Evolutionary conservation across 495 filamentous ascomycete genomes (phyloP).

Genomic region (Aspergillus biplanus): DNA sequence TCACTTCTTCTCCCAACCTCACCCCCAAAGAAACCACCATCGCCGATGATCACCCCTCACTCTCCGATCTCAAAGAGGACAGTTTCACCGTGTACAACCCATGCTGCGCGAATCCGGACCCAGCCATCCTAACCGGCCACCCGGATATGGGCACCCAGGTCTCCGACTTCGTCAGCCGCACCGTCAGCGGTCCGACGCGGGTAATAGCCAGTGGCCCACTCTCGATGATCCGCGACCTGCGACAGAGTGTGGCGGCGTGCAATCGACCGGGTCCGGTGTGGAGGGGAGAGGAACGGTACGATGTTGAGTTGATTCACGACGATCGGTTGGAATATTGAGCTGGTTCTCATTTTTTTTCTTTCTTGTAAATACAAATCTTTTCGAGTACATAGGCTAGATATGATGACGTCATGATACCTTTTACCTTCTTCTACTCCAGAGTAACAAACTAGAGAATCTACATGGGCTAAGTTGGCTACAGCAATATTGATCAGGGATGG

Average conservation of each 20-base stretch:
- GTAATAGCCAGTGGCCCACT: conserved; percentile 66
- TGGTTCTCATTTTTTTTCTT: neutral
- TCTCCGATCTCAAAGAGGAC: conserved; percentile 11
- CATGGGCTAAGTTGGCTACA: too few species aligned
- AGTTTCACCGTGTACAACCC: conserved; percentile 16
- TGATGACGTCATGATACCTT: too few species aligned
- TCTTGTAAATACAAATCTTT: neutral
- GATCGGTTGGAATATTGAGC: conserved; percentile 36
- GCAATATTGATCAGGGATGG: too few species aligned
- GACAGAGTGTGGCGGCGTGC: conserved; percentile 54
- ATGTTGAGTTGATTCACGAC: conserved; percentile 62
- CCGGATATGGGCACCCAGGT: conserved; percentile 34
- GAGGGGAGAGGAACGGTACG: conserved; percentile 56
- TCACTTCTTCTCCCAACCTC: neutral
- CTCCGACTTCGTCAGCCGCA: conserved; percentile 32
- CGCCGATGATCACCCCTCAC: neutral
- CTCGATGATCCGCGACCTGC: conserved; percentile 60
- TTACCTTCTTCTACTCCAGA: too few species aligned
- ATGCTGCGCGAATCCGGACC: neutral
- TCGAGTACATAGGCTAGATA: too few species aligned
- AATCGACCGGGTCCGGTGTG: conserved; percentile 56
- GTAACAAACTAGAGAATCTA: too few species aligned
- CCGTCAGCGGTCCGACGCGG: conserved; percentile 46
- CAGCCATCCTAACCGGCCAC: conserved; percentile 17
- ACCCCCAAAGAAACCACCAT: conserved; percentile 14